A percentile compares a stretch with the other conserved stretches of the same genome.
Conservation (phyloP, 805 yeast genomes). For the Ogataea kodamae region DNA sequence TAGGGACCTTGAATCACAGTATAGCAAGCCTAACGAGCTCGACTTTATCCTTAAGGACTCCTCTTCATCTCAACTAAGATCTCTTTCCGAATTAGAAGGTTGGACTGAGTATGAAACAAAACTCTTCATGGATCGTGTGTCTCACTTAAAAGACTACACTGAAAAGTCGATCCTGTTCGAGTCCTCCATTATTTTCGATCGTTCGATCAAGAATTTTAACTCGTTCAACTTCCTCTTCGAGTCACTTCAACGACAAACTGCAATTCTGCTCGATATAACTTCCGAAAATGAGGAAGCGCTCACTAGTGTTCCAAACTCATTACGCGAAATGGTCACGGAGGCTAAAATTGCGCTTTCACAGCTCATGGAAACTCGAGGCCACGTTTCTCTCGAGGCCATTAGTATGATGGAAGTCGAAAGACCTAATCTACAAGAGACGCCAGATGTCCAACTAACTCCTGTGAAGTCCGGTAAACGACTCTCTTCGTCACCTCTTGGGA, state of each 20-base stretch:
- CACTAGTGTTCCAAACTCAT: conserved; percentile 6
- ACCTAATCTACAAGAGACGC: conserved; percentile 1
- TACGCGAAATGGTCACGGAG: conserved; percentile 14
- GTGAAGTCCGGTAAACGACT: conserved; percentile 19
- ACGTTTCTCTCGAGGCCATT: conserved; percentile 10
- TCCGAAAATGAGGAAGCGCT: conserved; percentile 18
- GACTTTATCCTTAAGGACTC: conserved; percentile 50
- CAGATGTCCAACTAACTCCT: conserved; percentile 4
- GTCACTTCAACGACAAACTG: conserved; percentile 12
- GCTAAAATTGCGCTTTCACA: conserved; percentile 17
- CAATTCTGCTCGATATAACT: conserved; percentile 15
- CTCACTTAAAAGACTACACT: conserved; percentile 42
- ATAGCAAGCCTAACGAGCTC: conserved; percentile 45
- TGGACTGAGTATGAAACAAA: conserved; percentile 50
- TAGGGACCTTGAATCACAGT: conserved; percentile 48
- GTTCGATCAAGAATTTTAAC: conserved; percentile 31
- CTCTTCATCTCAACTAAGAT: conserved; percentile 41
- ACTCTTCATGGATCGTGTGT: conserved; percentile 39
- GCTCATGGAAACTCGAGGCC: conserved; percentile 14
- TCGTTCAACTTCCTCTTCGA: conserved; percentile 16
- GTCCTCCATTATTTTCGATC: conserved; percentile 55
- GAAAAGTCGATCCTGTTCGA: conserved; percentile 54
- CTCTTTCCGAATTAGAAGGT: conserved; percentile 48
- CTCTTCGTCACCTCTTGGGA: conserved; percentile 25
- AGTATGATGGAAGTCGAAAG: conserved; percentile 4